Conservation (phyloP, 2,329 filamentous ascomycete species). For the Cytospora piceae region DNA sequence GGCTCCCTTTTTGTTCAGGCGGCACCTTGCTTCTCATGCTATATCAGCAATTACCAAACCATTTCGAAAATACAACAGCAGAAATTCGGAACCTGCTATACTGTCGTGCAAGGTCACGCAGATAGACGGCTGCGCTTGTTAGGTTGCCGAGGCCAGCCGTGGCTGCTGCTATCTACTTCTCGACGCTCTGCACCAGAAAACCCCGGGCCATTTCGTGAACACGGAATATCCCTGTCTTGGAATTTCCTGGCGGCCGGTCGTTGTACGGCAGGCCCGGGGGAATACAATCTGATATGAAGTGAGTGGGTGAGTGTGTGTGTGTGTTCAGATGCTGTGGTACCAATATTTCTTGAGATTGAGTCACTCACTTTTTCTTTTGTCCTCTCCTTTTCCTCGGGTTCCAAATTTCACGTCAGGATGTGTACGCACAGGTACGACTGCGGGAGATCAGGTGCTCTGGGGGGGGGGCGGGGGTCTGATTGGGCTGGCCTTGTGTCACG, state of each 20-base stretch:
- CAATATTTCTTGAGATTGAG: slow-evolving; percentile 9
- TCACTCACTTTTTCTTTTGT: neutral
- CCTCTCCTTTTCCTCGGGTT: neutral
- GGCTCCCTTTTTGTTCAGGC: neutral
- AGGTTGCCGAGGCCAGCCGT: neutral
- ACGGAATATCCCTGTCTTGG: neutral
- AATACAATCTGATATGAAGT: neutral
- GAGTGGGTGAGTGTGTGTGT: neutral
- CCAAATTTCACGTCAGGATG: neutral
- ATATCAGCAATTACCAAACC: neutral
- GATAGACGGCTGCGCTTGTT: neutral
- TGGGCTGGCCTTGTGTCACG: neutral
- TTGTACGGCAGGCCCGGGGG: slow-evolving; percentile 10
- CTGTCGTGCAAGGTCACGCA: slow-evolving; percentile 1
- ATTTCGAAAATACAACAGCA: neutral
- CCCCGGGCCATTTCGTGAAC: neutral
- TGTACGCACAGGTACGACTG: slow-evolving; percentile 9
- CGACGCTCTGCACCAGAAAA: neutral
- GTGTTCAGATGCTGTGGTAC: slow-evolving; percentile 14
- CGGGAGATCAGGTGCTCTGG: slow-evolving; percentile 14
- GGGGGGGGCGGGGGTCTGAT: neutral
- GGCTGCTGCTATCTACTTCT: neutral
- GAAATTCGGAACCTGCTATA: neutral
- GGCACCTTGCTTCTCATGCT: neutral
- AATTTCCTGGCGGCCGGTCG: neutral